Percentiles rank a stretch among this genome's conserved stretches.
Conservation (phyloP, 768 basidiomycete genomes). For the Auriculariales sp. region DNA sequence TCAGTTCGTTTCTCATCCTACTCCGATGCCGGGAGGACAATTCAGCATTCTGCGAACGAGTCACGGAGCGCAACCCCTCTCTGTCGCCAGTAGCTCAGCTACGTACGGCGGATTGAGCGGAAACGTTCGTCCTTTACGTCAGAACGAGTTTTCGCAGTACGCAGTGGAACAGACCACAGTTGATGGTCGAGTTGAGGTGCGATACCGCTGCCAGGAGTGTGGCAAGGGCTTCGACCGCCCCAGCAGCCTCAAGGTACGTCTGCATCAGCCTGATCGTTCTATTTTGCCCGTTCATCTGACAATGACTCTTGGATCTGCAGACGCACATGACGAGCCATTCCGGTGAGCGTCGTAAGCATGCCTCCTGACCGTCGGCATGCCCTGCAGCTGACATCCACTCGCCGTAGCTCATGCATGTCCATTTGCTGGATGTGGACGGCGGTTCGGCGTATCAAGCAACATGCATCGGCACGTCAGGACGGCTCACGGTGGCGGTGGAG, state of each 20-base stretch:
- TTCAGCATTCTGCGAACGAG: neutral
- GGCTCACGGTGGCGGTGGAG: neutral
- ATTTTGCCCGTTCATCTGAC: neutral
- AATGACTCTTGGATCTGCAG: neutral
- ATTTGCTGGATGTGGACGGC: conserved; percentile 55
- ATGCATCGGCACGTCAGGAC: conserved; percentile 47
- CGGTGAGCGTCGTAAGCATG: conserved; percentile 53
- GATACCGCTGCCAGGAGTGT: conserved; percentile 29
- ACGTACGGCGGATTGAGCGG: neutral
- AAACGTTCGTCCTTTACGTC: neutral
- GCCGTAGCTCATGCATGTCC: conserved; percentile 59
- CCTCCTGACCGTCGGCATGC: conserved; percentile 11
- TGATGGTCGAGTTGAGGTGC: neutral
- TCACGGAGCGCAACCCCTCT: neutral
- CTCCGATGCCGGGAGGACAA: neutral
- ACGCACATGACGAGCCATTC: conserved; percentile 59
- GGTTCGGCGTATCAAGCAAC: conserved; percentile 76
- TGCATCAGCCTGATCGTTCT: neutral
- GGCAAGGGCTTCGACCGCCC: conserved; percentile 55
- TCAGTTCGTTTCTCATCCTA: no score
- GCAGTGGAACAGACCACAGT: neutral
- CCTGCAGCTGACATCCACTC: conserved; percentile 6
- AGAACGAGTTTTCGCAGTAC: neutral
- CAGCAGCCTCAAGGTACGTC: conserved; percentile 32
- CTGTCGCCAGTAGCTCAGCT: neutral